Evolutionary conservation across 2,329 filamentous ascomycete genomes (phyloP).

Genomic region (Penicillium sp.): DNA sequence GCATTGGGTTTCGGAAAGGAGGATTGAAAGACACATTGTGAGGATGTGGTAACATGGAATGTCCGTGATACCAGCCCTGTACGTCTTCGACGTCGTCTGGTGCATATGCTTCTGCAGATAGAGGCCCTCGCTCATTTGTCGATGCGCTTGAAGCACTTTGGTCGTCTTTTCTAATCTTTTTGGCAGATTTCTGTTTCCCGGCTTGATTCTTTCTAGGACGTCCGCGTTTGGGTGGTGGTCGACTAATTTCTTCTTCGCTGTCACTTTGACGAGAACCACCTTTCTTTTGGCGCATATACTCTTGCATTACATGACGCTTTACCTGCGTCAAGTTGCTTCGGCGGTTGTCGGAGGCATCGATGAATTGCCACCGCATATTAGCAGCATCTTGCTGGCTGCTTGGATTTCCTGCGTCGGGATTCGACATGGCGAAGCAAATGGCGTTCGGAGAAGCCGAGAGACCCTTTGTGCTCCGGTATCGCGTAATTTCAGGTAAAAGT

Average conservation of each 20-base stretch:
- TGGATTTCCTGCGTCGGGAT: not conserved
- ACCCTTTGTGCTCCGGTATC: not conserved
- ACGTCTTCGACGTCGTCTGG: not conserved
- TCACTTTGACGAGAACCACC: constrained; percentile 15
- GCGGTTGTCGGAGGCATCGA: constrained; percentile 40
- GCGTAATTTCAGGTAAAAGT: not conserved
- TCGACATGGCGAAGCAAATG: not conserved
- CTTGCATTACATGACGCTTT: constrained; percentile 47
- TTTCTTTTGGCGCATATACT: constrained; percentile 43
- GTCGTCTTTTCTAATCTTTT: not conserved
- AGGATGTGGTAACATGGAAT: not conserved
- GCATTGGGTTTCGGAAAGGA: constrained; percentile 3
- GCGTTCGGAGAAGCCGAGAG: not conserved
- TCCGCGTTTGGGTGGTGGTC: constrained; percentile 10
- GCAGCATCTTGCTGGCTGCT: not conserved
- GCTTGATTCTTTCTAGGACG: constrained; percentile 12
- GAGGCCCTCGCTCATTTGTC: not conserved
- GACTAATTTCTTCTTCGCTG: constrained; percentile 15
- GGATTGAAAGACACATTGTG: not conserved
- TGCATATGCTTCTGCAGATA: not conserved
- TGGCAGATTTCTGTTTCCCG: constrained; percentile 6
- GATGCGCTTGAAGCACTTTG: not conserved
- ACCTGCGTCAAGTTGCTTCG: constrained; percentile 41
- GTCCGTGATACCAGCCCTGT: not conserved
- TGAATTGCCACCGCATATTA: constrained; percentile 38